Percentiles rank a stretch among this genome's conserved stretches.
These are phyloP conservation scores for Nakazawaea holstii DNA, from an alignment of 805 yeast species.

Conservation along the genomic window DNA sequence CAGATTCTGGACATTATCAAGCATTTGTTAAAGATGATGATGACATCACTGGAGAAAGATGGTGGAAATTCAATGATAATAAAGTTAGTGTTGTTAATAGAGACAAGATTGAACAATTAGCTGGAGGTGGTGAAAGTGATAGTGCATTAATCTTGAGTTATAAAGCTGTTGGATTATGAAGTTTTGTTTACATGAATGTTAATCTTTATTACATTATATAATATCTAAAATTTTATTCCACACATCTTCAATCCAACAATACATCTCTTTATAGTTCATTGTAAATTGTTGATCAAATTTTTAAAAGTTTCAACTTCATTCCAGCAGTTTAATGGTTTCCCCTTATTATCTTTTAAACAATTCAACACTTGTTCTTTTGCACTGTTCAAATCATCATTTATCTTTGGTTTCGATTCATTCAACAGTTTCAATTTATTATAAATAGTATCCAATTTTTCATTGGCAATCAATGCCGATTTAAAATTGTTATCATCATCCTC, in stretches of 20 bases:
- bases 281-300: constrained; percentile 45
- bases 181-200: neutral
- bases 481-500: constrained; percentile 19
- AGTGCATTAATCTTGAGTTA: constrained; percentile 87
- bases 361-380: constrained; percentile 46
- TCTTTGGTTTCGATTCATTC: constrained; percentile 20
- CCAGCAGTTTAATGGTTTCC: constrained; percentile 75
- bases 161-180: constrained; percentile 64
- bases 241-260: neutral
- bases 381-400: constrained; percentile 33
- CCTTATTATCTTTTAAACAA: constrained; percentile 60
- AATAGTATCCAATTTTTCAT: constrained; percentile 27
- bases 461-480: constrained; percentile 21
- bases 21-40: constrained; percentile 71
- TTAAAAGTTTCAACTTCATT: constrained; percentile 71
- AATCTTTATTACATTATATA: neutral
- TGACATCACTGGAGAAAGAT: constrained; percentile 61
- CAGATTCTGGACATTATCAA: constrained; percentile 97
- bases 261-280: constrained; percentile 9
- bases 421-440: constrained; percentile 27
- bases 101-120: constrained; percentile 76
- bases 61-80: constrained; percentile 97
- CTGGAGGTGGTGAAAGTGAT: constrained; percentile 98
- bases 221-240: neutral
- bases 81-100: constrained; percentile 72